Base-by-base conservation (phyloP, 2,329 filamentous ascomycete species). In the Colletotrichum navitas region DNA sequence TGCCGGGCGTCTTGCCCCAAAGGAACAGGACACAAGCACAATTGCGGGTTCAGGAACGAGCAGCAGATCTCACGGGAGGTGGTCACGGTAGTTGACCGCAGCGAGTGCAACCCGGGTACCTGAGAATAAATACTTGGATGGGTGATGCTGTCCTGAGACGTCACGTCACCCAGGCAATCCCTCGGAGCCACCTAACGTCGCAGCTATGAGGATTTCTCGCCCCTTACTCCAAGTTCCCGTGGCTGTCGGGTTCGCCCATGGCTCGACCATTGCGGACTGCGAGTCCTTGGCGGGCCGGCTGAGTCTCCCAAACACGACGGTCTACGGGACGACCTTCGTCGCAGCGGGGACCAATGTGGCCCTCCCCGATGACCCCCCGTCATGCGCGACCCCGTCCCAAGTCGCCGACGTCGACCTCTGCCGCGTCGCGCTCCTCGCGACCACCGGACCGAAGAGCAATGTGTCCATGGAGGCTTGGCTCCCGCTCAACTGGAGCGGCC, bases 381-480 rank as follows among this genome's bases (percentile, higher is more conserved):
- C 82, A 65, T 85, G 84, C 36, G 47, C 55, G 3, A 58, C 41
- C 2, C 60, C 71, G 1, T 68, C 36, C 10, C 75, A 76, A 29
- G 29, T 71, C 4, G 65, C 75, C 21, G 56, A 68, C 36, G 67
- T 67, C 4, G 63, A 79, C 66, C 43, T 80, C 18, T 80, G 78
- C 59, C 77, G 78, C 8, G 73, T 80, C 16, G 73, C 69, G 2
- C 54, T 79, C 51, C 64, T 74, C 24, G n/a, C 68, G 4, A 75
- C 79, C 4, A 69, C 75, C 16, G 81, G 80, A 0, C 78, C 78
- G 2, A 75, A 78, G 54, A 79, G 78, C 24, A 84, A 84, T n/a
- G 81, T 82, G 60, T 83, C 88, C 16, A 74, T 85, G 24, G 85
- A 87, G 73, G 79, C 82, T 1, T 87, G 85, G 85, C 81, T 87